Evolutionary conservation across 2,329 filamentous ascomycete genomes (phyloP), one percentile per base, ranked within the genome.

Genomic region (Diaporthe aspalathi): DNA sequence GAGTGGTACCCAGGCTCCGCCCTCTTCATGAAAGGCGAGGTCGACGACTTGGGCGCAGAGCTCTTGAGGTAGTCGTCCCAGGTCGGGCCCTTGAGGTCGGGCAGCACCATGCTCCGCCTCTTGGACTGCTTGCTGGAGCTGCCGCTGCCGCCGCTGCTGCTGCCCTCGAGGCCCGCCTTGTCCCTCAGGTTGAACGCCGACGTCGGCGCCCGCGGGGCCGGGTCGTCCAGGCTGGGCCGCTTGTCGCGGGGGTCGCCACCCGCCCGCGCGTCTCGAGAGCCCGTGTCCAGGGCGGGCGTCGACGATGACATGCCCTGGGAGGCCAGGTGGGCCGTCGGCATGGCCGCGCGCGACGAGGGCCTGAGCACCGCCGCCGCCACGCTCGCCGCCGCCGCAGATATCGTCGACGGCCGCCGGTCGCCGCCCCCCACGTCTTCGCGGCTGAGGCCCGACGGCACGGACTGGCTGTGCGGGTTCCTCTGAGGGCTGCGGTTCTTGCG

Each of bases 51-150:
- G 50, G 70, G 49, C 57, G 66, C 67, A 60, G 70, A 73, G 6
- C 72, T 73, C 67, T 73, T 74, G 50, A 80, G 56, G 29, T 76
- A 78, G 69, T 80, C 78, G 16, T 76, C 77, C 78, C 78, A 80
- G 20, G 78, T 79, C 67, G 77, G 78, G 4, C 77, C 76, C 62
- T 74, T 75, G 20, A 77, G 75, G 3, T 77, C 75, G 67, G 56
- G 74, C 22, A 66, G 45, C 53, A 70, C 72, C 49, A 73, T 65
- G 65, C 72, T 74, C 57, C 70, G 60, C 67, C 70, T 70, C 50
- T 65, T 73, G 53, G 68, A 60, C 62, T 72, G 54, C 67, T 67
- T 63, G 47, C 68, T 63, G 17, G 27, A 62, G 63, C 68, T 63
- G n/a, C n/a, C n/a, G n/a, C n/a, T n/a, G n/a, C n/a, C n/a, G n/a